Percentiles rank a stretch among this genome's conserved stretches.
Evolutionary conservation across 2,329 filamentous ascomycete species (phyloP).

Genomic region (Ophiostoma montium): DNA sequence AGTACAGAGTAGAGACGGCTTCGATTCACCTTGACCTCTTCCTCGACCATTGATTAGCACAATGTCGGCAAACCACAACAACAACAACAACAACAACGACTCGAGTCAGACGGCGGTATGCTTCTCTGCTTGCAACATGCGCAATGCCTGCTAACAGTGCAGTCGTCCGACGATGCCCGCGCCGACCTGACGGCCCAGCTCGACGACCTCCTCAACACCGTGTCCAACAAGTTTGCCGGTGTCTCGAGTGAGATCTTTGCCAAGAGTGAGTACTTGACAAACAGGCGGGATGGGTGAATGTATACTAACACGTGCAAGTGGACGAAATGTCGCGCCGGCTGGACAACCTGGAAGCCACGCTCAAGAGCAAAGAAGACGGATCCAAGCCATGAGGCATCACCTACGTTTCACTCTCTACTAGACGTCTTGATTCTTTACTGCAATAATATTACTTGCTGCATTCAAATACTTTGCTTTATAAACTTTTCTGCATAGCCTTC

Average conservation of each 20-base stretch:
- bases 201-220: conserved; percentile 71
- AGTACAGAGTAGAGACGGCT: too few species aligned
- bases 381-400: conserved; percentile 11
- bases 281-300: neutral
- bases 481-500: too few species aligned
- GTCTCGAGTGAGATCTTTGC: conserved; percentile 78
- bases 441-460: too few species aligned
- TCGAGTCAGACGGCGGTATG: conserved; percentile 25
- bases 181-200: conserved; percentile 64
- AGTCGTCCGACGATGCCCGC: conserved; percentile 32
- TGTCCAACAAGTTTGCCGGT: conserved; percentile 72
- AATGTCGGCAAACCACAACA: neutral
- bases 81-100: conserved; percentile 23
- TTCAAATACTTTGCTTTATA: too few species aligned
- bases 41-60: neutral
- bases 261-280: conserved; percentile 51
- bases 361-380: conserved; percentile 37
- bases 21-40: too few species aligned
- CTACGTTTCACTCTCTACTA: too few species aligned
- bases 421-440: too few species aligned
- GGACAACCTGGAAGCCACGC: conserved; percentile 65
- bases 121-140: neutral
- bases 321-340: conserved; percentile 84
- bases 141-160: conserved; percentile 10
- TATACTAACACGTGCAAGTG: conserved; percentile 40